Base-by-base conservation (phyloP, 345 rosid species). In the Eucalyptus marginata region DNA sequence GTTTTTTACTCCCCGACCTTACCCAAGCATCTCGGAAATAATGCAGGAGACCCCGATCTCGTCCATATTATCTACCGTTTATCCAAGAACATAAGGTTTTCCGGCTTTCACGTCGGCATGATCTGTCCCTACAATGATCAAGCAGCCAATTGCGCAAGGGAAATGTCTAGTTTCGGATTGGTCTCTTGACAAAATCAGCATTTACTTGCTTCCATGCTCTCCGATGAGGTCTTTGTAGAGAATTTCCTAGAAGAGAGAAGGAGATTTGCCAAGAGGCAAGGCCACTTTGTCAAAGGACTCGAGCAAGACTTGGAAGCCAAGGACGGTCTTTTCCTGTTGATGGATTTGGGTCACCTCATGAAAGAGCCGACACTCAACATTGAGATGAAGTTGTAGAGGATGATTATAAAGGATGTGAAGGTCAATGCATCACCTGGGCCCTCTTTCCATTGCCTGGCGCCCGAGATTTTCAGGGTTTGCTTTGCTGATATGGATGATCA, bases 21-120 rank as follows among this genome's bases (percentile, higher is more conserved):
- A 52, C 88, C 88, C 92, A 0, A 97, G 99, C 31, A 59, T 59
- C 31, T 59, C 5, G 89, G 90, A 64, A 64, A 64, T 13, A 64
- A 29, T n/a, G 36, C 71, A 64, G 31, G 49, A 29, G 59, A 89
- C 47, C 85, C 83, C 12, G 17, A 87, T 36, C 89, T 87, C 4
- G 46, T 89, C 88, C 88, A 89, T 89, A 33, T 89, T 24, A 83
- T 90, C 50, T 87, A 15, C 49, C 71, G 89, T 83, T 68, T 91
- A 62, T 87, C 90, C 54, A 91, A 88, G 64, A 88, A 89, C 89
- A 52, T 89, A 66, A 89, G 92, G 40, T 80, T 87, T 33, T 89
- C 90, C 0, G 89, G 89, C 20, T 59, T 91, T 46, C 89, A 89
- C 24, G 89, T 89, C 8, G 68, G 89, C 22, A 81, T 89, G 10